These are phyloP conservation scores for Diplodia corticola DNA, from an alignment of 2,329 filamentous ascomycete genomes.

Conservation along the genomic window DNA sequence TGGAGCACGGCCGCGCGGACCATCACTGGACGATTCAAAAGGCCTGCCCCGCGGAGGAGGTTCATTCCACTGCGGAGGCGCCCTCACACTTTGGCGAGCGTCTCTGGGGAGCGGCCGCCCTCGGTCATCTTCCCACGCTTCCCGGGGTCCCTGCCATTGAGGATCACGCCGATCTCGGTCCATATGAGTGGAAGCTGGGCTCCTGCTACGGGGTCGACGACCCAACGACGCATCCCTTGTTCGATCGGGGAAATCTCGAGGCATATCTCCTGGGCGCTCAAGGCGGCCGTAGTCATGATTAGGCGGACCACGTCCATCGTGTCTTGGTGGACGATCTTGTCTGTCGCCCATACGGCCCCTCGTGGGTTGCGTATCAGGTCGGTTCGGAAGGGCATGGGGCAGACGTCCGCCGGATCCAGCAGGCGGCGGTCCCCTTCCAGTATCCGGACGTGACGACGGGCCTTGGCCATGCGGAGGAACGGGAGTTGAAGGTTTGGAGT, in stretches of 20 bases:
- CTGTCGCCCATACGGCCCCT: slow-evolving; percentile 38
- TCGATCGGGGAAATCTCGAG: slow-evolving; percentile 30
- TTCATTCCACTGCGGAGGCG: slow-evolving; percentile 15
- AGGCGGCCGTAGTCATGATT: slow-evolving; percentile 46
- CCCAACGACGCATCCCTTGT: slow-evolving; percentile 46
- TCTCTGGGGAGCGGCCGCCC: slow-evolving; percentile 37
- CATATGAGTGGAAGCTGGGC: slow-evolving; percentile 36
- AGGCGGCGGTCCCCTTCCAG: neutral
- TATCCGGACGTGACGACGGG: slow-evolving; percentile 26
- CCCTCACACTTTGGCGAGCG: slow-evolving; percentile 26
- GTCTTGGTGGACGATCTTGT: slow-evolving; percentile 36
- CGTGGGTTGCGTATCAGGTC: slow-evolving; percentile 60
- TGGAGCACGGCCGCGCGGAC: slow-evolving; percentile 29
- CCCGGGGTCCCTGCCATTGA: slow-evolving; percentile 32
- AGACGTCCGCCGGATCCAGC: slow-evolving; percentile 8
- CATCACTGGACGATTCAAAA: slow-evolving; percentile 10
- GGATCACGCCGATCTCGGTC: slow-evolving; percentile 35
- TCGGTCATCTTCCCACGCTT: slow-evolving; percentile 40
- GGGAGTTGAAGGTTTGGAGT: slow-evolving; percentile 31
- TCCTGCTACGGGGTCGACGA: slow-evolving; percentile 39
- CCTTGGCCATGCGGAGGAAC: slow-evolving; percentile 2
- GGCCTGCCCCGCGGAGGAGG: slow-evolving; percentile 8
- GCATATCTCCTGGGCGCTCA: slow-evolving; percentile 44
- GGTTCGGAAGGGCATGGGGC: slow-evolving; percentile 54
- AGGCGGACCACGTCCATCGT: slow-evolving; percentile 36